Percentiles rank a stretch among this genome's conserved stretches.
These are phyloP conservation scores for Lineolata rhizophorae DNA, from an alignment of 495 filamentous ascomycete genomes.

Conservation along the genomic window DNA sequence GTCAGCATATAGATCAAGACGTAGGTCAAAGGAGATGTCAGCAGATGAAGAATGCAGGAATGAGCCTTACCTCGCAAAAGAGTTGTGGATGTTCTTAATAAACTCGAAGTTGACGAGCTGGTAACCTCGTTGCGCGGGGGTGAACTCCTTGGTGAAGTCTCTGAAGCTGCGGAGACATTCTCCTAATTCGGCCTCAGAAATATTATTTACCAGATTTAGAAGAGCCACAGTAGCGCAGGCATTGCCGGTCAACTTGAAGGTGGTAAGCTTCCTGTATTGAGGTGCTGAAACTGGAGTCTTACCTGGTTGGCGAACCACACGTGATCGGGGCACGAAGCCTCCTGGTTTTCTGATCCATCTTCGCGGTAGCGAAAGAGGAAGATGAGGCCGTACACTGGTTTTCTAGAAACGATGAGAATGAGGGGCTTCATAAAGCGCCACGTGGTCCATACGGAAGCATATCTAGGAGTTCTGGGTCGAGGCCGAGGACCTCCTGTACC, in stretches of 20 bases:
- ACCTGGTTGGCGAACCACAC: conserved; percentile 95
- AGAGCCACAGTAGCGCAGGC: conserved; percentile 77
- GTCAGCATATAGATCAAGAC: too few species aligned
- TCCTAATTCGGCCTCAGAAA: conserved; percentile 39
- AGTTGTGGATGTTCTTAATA: conserved; percentile 68
- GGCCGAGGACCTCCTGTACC: conserved; percentile 54
- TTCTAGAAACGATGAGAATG: conserved; percentile 17
- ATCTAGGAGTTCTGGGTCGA: conserved; percentile 48
- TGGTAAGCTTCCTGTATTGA: too few species aligned
- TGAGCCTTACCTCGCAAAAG: conserved; percentile 46
- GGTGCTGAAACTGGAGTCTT: too few species aligned
- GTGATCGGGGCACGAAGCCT: conserved; percentile 36
- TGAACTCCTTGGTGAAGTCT: conserved; percentile 39
- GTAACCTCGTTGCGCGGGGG: conserved; percentile 52
- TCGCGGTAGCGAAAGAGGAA: conserved; percentile 58
- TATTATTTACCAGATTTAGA: conserved; percentile 81
- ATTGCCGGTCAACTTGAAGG: conserved; percentile 51
- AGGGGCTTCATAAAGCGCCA: conserved; percentile 1
- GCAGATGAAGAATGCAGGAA: neutral
- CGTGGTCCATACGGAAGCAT: conserved; percentile 31
- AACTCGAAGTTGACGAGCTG: conserved; percentile 51
- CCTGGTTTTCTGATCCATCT: conserved; percentile 33
- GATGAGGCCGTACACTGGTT: conserved; percentile 61
- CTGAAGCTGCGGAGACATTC: conserved; percentile 46
- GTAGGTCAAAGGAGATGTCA: neutral